phyloP scores from a whole-genome alignment of 2,329 filamentous ascomycete genomes.

The Talaromyces piceae region DNA sequence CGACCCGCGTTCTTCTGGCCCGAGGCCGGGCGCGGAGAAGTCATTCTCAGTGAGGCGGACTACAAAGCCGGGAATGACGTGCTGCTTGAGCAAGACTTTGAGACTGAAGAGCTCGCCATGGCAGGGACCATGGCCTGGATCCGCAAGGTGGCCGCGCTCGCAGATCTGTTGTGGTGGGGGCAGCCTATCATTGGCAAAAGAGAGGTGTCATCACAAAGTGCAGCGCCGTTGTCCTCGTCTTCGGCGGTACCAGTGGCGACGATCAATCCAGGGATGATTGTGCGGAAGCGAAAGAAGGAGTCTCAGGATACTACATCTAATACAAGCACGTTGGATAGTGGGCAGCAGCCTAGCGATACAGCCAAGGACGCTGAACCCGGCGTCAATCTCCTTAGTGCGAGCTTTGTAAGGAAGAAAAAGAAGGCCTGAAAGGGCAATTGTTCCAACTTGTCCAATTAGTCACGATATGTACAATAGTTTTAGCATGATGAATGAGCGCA shows the following conservation, averaged over 20 bases:
- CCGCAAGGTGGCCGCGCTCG: constrained; percentile 33
- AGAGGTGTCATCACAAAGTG: constrained; percentile 11
- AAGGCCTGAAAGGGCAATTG: constrained; percentile 20
- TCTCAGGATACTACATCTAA: too few species aligned
- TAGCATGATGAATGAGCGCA: too few species aligned
- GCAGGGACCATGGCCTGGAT: constrained; percentile 36
- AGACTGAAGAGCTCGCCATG: constrained; percentile 28
- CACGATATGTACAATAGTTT: not conserved
- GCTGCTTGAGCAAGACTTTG: constrained; percentile 38
- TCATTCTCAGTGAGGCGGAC: constrained; percentile 31
- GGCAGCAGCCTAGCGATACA: too few species aligned
- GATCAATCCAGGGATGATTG: constrained; percentile 23
- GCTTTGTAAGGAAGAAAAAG: constrained; percentile 35
- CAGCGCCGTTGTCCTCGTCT: constrained; percentile 8
- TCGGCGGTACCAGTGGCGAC: constrained; percentile 19
- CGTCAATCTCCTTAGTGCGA: constrained; percentile 33
- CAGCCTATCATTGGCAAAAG: constrained; percentile 26
- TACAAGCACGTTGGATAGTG: too few species aligned
- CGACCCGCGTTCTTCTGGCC: constrained; percentile 28
- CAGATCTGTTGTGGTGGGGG: constrained; percentile 31
- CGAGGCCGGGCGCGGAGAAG: constrained; percentile 25
- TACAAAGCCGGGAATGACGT: constrained; percentile 35
- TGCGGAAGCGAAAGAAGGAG: constrained; percentile 33
- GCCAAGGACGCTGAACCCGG: constrained; percentile 9
- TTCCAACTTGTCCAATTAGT: not conserved